A percentile compares a stretch with the other conserved stretches of the same genome.
Conservation (phyloP, 805 yeast species). For the Wickerhamomyces chaumierensis region DNA sequence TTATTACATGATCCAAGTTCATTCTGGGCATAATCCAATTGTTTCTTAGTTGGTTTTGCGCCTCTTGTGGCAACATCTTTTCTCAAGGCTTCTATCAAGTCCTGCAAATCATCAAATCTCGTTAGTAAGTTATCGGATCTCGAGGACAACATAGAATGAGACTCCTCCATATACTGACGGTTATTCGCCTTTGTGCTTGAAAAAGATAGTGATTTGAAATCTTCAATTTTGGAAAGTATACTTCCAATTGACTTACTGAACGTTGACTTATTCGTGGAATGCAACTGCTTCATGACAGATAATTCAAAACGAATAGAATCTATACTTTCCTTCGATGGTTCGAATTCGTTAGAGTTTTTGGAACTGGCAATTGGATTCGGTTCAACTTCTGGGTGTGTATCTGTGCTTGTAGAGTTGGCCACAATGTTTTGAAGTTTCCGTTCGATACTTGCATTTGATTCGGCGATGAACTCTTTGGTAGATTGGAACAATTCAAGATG, state of each 20-base stretch:
- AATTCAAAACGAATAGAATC: constrained; percentile 41
- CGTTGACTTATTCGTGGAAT: constrained; percentile 28
- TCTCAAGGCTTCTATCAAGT: constrained; percentile 76
- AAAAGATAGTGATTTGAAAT: constrained; percentile 39
- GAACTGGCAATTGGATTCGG: too few species aligned
- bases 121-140: constrained; percentile 69
- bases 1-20: constrained; percentile 51
- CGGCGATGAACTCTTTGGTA: constrained; percentile 16
- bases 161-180: constrained; percentile 59
- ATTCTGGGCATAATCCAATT: constrained; percentile 50
- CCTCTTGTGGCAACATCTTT: constrained; percentile 90
- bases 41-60: constrained; percentile 67
- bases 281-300: constrained; percentile 46
- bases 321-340: neutral
- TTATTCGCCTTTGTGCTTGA: constrained; percentile 23
- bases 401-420: too few species aligned
- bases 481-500: constrained; percentile 8
- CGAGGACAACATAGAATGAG: constrained; percentile 61
- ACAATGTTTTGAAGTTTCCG: constrained; percentile 9
- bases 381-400: too few species aligned
- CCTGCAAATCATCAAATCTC: constrained; percentile 84
- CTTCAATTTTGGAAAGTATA: constrained; percentile 33
- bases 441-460: constrained; percentile 10
- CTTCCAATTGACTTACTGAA: constrained; percentile 32
- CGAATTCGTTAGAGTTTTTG: constrained; percentile 1